These are phyloP conservation scores for Colletotrichum agaves DNA, from an alignment of 2,329 filamentous ascomycete species.

Conservation along the genomic window DNA sequence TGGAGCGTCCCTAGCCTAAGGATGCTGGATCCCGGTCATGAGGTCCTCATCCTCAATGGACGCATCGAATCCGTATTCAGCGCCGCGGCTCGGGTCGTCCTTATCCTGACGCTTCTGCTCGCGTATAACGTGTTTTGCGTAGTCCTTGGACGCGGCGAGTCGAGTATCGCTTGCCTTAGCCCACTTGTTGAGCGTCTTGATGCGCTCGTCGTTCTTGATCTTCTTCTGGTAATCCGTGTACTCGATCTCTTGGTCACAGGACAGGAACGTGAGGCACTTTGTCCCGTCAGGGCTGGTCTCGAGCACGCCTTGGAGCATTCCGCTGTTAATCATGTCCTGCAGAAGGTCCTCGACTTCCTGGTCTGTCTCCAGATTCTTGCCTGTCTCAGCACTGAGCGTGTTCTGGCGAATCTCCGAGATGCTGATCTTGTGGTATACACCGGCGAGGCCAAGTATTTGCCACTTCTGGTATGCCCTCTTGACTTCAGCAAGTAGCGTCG, in stretches of 20 bases:
- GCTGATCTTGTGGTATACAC: slow-evolving; percentile 73
- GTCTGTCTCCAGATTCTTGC: slow-evolving; percentile 52
- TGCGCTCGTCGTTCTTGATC: slow-evolving; percentile 55
- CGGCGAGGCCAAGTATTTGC: slow-evolving; percentile 77
- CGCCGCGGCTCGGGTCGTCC: slow-evolving; percentile 47
- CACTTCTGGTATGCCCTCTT: slow-evolving; percentile 78
- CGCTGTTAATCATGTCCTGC: slow-evolving; percentile 64
- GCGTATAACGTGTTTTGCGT: slow-evolving; percentile 58
- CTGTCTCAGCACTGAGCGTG: slow-evolving; percentile 67
- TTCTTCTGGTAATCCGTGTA: slow-evolving; percentile 63
- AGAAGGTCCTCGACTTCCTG: slow-evolving; percentile 59
- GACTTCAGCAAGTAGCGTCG: slow-evolving; percentile 76
- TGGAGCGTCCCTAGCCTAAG: slow-evolving; percentile 4
- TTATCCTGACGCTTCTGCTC: slow-evolving; percentile 61
- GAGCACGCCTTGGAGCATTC: slow-evolving; percentile 64
- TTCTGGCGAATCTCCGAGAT: slow-evolving; percentile 62
- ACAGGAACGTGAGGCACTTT: slow-evolving; percentile 63
- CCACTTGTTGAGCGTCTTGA: slow-evolving; percentile 58
- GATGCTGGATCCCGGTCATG: slow-evolving; percentile 59
- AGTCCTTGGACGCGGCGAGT: slow-evolving; percentile 66
- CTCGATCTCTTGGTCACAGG: slow-evolving; percentile 54
- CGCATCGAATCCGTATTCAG: slow-evolving; percentile 54
- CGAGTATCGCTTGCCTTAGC: slow-evolving; percentile 65
- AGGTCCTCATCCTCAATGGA: slow-evolving; percentile 70
- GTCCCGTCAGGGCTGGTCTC: slow-evolving; percentile 55